Percentiles rank a stretch among this genome's conserved stretches.
These are phyloP conservation scores for Boletus smithii DNA, from an alignment of 1,284 basidiomycete genomes.

Conservation along the genomic window DNA sequence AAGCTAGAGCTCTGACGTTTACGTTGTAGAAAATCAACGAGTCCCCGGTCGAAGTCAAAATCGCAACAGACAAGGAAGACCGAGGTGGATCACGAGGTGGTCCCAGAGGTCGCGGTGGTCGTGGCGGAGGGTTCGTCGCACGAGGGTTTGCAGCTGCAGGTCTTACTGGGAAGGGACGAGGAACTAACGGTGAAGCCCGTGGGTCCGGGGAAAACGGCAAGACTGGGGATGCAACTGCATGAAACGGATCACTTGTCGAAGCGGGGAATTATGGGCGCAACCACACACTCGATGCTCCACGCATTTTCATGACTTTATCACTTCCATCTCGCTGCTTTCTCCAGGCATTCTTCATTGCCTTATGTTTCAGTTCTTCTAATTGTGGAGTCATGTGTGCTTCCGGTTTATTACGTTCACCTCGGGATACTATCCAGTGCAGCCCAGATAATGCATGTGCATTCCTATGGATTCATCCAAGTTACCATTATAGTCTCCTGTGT, in stretches of 20 bases:
- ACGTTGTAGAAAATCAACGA: slow-evolving; percentile 63
- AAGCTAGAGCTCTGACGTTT: slow-evolving; percentile 4
- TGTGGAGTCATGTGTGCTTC: slow-evolving; percentile 25
- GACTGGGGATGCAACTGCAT: slow-evolving; percentile 25
- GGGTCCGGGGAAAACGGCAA: slow-evolving; percentile 30
- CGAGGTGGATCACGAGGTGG: slow-evolving; percentile 33
- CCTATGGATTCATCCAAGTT: slow-evolving; percentile 13
- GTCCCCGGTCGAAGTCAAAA: slow-evolving; percentile 57
- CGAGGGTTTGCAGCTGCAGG: slow-evolving; percentile 68
- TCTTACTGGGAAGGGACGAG: slow-evolving; percentile 46
- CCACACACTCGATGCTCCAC: slow-evolving; percentile 16
- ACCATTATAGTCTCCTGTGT: not conserved
- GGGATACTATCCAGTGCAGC: slow-evolving; percentile 11
- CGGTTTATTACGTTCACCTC: slow-evolving; percentile 21
- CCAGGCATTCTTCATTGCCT: slow-evolving; percentile 12
- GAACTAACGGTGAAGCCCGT: slow-evolving; percentile 29
- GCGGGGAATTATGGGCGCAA: slow-evolving; percentile 22
- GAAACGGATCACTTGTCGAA: slow-evolving; percentile 17
- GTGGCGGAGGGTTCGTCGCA: slow-evolving; percentile 50
- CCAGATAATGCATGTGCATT: slow-evolving; percentile 25
- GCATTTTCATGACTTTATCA: slow-evolving; percentile 20
- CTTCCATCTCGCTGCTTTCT: slow-evolving; percentile 13
- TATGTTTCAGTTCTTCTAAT: slow-evolving; percentile 17
- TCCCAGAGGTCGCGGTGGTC: slow-evolving; percentile 57
- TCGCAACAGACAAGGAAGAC: slow-evolving; percentile 65